Evolutionary conservation across 495 filamentous ascomycete species (phyloP), one percentile per base, ranked within the genome.

Genomic region (Talaromyces borbonicus): DNA sequence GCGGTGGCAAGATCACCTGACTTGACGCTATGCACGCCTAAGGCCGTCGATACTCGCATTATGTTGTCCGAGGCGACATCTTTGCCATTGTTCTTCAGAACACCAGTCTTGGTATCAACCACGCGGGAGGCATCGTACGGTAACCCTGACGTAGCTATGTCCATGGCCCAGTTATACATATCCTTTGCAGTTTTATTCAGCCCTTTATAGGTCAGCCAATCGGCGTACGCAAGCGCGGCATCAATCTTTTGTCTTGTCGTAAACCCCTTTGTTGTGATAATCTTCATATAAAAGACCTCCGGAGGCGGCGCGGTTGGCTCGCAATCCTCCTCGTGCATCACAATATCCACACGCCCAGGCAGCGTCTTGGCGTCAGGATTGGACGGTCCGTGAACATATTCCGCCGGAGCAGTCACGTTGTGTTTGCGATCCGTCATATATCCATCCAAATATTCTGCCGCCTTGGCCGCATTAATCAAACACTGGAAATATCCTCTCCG

Each of bases 121-220:
- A 80, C 59, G 8, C 66, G 59, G 18, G 57, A 63, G 9, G 66
- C 59, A 36, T 69, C 68, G 4, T 60, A 57, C 16, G 71, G 61
- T 0, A 75, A 55, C 29, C 65, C 71, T 20, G 67, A 63, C 0
- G 66, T 69, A 2, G 85, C 84, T 47, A 87, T 79, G 52, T 85
- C 77, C 48, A 90, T 61, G 11, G 74, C 84, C 81, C 80, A 81
- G 46, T 65, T 65, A 58, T 84, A 88, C 73, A 84, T 80, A 41
- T 81, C 76, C 39, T 74, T 66, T 0, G 85, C 80, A 3, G 74
- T 76, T 1, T 68, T 66, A 9, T 71, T 57, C 9, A 81, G 58
- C 2, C 74, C 71, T 63, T 90, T 89, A 62, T 76, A 93, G 40
- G 85, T 81, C 4, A 94, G 71, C 78, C 81, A 94, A 47, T 84